Evolutionary conservation across 495 filamentous ascomycete genomes (phyloP).

Genomic region (Aspergillus homomorphus): DNA sequence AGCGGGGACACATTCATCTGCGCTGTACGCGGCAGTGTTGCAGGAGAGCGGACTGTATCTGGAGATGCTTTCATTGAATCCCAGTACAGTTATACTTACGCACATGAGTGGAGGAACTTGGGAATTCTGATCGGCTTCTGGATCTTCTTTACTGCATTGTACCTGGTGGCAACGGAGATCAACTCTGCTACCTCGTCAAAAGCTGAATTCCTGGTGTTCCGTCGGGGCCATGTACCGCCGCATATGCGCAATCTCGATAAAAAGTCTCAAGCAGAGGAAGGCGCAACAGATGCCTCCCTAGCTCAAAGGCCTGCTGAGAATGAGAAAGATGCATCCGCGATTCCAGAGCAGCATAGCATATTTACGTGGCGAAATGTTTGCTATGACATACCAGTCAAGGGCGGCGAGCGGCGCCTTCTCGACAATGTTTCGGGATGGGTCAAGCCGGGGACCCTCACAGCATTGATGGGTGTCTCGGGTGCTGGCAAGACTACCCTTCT

Average conservation of each 20-base stretch:
- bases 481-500: slow-evolving; percentile 69
- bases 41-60: slow-evolving; percentile 50
- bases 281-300: slow-evolving; percentile 15
- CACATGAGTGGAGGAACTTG: slow-evolving; percentile 64
- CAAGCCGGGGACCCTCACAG: slow-evolving; percentile 66
- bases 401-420: slow-evolving; percentile 55
- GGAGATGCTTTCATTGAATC: slow-evolving; percentile 53
- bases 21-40: slow-evolving; percentile 51
- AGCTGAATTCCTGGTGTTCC: slow-evolving; percentile 43
- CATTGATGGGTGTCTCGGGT: slow-evolving; percentile 59
- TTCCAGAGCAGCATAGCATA: slow-evolving; percentile 56
- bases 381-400: slow-evolving; percentile 64
- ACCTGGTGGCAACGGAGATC: slow-evolving; percentile 44
- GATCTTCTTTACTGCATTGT: slow-evolving; percentile 55
- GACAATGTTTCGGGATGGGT: slow-evolving; percentile 65
- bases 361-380: slow-evolving; percentile 75
- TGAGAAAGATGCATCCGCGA: slow-evolving; percentile 22
- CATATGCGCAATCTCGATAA: slow-evolving; percentile 34
- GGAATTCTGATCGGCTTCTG: slow-evolving; percentile 64
- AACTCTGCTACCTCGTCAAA: slow-evolving; percentile 44
- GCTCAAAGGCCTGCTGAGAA: slow-evolving; percentile 24
- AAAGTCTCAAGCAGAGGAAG: slow-evolving; percentile 13
- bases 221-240: slow-evolving; percentile 37
- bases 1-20: slow-evolving; percentile 48
- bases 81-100: slow-evolving; percentile 54